These are phyloP conservation scores for Alternaria ethzedia DNA, from an alignment of 2,329 filamentous ascomycete genomes.

Conservation along the genomic window DNA sequence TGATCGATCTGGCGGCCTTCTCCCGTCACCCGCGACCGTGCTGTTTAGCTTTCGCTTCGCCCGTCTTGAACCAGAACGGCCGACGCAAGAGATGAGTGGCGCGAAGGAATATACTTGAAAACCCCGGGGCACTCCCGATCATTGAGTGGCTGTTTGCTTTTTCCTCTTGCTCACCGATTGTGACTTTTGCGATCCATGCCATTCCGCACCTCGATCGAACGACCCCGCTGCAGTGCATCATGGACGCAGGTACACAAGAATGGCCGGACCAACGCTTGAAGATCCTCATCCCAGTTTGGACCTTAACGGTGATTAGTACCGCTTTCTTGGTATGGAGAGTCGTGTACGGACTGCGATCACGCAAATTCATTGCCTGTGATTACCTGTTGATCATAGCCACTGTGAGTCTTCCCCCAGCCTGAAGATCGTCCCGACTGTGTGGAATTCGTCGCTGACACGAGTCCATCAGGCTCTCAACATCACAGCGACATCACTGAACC, in stretches of 20 bases:
- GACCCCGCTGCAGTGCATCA: conserved; percentile 3
- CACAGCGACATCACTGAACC: conserved; percentile 14
- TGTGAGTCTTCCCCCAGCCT: conserved; percentile 19
- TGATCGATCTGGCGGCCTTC: conserved; percentile 8
- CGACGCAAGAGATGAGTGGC: conserved; percentile 3
- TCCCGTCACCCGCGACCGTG: not conserved
- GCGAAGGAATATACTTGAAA: not conserved
- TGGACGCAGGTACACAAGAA: conserved; percentile 22
- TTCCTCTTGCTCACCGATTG: not conserved
- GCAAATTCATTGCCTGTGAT: conserved; percentile 33
- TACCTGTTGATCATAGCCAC: conserved; percentile 36
- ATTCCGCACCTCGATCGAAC: not conserved
- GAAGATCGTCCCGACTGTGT: not conserved
- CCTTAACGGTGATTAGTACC: conserved; percentile 26
- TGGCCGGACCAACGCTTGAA: conserved; percentile 32
- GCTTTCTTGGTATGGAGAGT: conserved; percentile 34
- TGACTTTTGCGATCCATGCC: not conserved
- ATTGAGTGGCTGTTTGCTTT: not conserved
- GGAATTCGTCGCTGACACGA: conserved; percentile 5
- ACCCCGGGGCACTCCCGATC: conserved; percentile 1
- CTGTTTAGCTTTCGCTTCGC: conserved; percentile 5
- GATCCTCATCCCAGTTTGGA: conserved; percentile 27
- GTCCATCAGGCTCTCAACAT: conserved; percentile 23
- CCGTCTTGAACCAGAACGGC: not conserved
- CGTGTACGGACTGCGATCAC: conserved; percentile 25